phyloP scores from a whole-genome alignment of 176 grass and related monocot genomes.

The Alopecurus myosuroides region DNA sequence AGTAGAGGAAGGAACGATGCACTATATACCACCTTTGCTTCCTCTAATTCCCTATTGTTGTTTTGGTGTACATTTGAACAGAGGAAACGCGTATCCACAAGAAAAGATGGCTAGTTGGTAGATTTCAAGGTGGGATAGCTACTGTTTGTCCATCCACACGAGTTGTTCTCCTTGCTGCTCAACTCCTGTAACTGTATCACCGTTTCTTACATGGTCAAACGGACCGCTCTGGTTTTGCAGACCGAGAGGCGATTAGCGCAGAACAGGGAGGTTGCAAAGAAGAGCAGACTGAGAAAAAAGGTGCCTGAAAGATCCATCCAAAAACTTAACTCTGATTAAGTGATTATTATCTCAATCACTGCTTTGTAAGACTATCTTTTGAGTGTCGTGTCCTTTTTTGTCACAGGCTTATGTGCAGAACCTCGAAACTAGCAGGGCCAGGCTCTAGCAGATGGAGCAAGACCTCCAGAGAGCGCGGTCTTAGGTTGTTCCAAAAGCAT shows the following conservation, averaged over 20 bases:
- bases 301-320: conserved; percentile 17
- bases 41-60: conserved; percentile 7
- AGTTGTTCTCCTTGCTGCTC: not conserved
- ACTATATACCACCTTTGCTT: not conserved
- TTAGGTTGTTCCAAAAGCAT: conserved; percentile 58
- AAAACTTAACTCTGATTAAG: not conserved
- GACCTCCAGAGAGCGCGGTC: conserved; percentile 83
- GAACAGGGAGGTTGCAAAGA: conserved; percentile 94
- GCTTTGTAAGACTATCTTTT: not conserved
- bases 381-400: not conserved
- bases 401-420: conserved; percentile 93
- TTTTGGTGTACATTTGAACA: conserved; percentile 39
- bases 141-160: not conserved
- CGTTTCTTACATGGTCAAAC: conserved; percentile 1
- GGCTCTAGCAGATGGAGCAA: conserved; percentile 90
- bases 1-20: conserved; percentile 11
- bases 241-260: conserved; percentile 87
- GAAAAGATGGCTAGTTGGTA: conserved; percentile 64
- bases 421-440: conserved; percentile 84
- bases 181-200: not conserved
- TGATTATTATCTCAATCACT: not conserved
- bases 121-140: conserved; percentile 75
- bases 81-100: conserved; percentile 67
- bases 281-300: conserved; percentile 98
- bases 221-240: conserved; percentile 14